phyloP scores from a whole-genome alignment of 2,329 filamentous ascomycete genomes.

The Trichoderma polysporum region DNA sequence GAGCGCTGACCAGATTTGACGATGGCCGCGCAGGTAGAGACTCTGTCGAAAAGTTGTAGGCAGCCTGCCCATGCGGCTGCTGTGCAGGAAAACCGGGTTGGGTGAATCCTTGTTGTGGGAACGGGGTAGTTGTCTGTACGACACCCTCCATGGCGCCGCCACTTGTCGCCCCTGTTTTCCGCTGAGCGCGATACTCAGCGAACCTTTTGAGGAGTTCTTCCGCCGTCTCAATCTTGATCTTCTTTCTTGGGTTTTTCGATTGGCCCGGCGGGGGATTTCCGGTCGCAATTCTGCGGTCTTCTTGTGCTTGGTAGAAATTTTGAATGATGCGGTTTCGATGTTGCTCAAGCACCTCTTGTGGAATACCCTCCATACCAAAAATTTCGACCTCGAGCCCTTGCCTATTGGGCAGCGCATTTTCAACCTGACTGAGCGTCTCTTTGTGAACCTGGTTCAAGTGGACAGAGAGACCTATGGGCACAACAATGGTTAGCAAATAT shows the following conservation, averaged over 20 bases:
- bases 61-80: slow-evolving; percentile 24
- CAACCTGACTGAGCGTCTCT: slow-evolving; percentile 80
- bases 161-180: slow-evolving; percentile 54
- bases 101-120: slow-evolving; percentile 16
- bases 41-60: slow-evolving; percentile 40
- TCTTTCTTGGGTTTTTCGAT: slow-evolving; percentile 65
- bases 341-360: slow-evolving; percentile 76
- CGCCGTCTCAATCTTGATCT: slow-evolving; percentile 69
- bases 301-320: slow-evolving; percentile 81
- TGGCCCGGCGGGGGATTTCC: slow-evolving; percentile 77
- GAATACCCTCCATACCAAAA: slow-evolving; percentile 97
- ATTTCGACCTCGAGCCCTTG: slow-evolving; percentile 89
- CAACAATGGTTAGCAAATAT: slow-evolving; percentile 6
- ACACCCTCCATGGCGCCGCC: slow-evolving; percentile 47
- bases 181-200: slow-evolving; percentile 71
- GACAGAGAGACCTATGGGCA: slow-evolving; percentile 75
- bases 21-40: slow-evolving; percentile 49
- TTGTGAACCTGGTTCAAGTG: slow-evolving; percentile 99
- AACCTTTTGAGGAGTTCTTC: slow-evolving; percentile 79
- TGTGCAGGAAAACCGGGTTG: slow-evolving; percentile 28
- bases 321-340: slow-evolving; percentile 85
- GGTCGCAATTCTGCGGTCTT: slow-evolving; percentile 75
- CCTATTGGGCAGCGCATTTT: slow-evolving; percentile 87
- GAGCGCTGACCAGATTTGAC: slow-evolving; percentile 37
- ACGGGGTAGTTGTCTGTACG: slow-evolving; percentile 22